Percentiles rank a stretch among this genome's conserved stretches.
These are phyloP conservation scores for Citrus reticulata DNA, from an alignment of 345 rosid genomes.

Conservation along the genomic window DNA sequence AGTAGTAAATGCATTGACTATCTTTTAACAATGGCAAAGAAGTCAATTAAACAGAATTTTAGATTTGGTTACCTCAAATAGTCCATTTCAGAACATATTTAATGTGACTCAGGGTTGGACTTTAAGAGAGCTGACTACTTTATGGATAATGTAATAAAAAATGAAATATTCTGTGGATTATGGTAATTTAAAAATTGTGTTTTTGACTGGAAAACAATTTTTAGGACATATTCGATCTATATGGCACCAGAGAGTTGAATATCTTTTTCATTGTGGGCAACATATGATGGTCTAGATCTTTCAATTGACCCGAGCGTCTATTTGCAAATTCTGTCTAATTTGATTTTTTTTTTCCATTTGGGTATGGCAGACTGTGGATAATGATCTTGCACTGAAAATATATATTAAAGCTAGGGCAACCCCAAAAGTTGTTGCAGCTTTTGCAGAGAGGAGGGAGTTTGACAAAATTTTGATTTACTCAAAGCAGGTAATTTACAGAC, in stretches of 20 bases:
- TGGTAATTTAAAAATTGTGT: neutral
- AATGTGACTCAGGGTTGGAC: neutral
- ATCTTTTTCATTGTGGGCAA: neutral
- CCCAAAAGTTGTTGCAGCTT: conserved; percentile 98
- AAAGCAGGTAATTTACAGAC: conserved; percentile 59
- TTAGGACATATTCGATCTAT: neutral
- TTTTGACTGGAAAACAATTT: neutral
- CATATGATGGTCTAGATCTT: neutral
- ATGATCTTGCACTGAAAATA: conserved; percentile 93
- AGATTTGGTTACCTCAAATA: neutral
- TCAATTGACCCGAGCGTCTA: neutral
- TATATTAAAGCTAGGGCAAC: conserved; percentile 95
- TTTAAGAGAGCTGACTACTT: neutral
- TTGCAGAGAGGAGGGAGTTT: conserved; percentile 96
- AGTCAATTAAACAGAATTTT: neutral
- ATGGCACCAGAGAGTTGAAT: neutral
- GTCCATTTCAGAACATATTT: neutral
- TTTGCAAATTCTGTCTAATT: conserved; percentile 1
- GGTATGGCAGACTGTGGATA: conserved; percentile 84
- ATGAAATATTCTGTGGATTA: neutral
- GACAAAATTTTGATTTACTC: conserved; percentile 92
- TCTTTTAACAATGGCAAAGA: neutral
- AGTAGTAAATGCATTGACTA: neutral
- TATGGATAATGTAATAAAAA: neutral
- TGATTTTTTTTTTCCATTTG: conserved; percentile 13